Conservation (phyloP, 2,329 filamentous ascomycete genomes). For the Aspergillus flavus region DNA sequence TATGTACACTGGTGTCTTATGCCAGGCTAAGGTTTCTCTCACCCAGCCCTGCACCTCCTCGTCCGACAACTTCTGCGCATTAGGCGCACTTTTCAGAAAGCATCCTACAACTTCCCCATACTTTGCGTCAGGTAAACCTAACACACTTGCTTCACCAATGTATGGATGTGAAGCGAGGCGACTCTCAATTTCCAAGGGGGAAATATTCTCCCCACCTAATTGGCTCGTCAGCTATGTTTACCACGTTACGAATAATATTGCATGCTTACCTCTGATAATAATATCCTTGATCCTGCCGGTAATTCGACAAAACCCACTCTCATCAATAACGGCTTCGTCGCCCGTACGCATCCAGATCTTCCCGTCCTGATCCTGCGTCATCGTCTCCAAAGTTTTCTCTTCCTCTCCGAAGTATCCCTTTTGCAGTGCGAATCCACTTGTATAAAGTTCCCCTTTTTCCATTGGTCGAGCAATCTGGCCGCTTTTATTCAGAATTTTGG, state of each 20-base stretch:
- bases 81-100: conserved; percentile 48
- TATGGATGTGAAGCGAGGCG: conserved; percentile 62
- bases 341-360: conserved; percentile 50
- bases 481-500: too few species aligned
- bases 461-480: too few species aligned
- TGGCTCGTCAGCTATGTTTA: too few species aligned
- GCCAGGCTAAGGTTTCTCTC: conserved; percentile 58
- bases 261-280: conserved; percentile 61
- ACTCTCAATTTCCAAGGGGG: conserved; percentile 71
- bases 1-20: conserved; percentile 68
- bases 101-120: conserved; percentile 53
- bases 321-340: conserved; percentile 51
- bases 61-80: too few species aligned
- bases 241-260: rapidly evolving
- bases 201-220: conserved; percentile 66
- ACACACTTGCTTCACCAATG: conserved; percentile 63
- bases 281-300: conserved; percentile 77
- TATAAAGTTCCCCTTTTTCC: too few species aligned
- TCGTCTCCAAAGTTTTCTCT: too few species aligned
- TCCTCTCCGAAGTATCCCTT: too few species aligned
- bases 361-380: too few species aligned
- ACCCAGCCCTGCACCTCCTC: conserved; percentile 63
- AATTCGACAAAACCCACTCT: conserved; percentile 65
- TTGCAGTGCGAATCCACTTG: too few species aligned
- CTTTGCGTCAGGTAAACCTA: conserved; percentile 61